These are phyloP conservation scores for Aspergillus carbonarius DNA, from an alignment of 2,329 filamentous ascomycete genomes.

Conservation along the genomic window DNA sequence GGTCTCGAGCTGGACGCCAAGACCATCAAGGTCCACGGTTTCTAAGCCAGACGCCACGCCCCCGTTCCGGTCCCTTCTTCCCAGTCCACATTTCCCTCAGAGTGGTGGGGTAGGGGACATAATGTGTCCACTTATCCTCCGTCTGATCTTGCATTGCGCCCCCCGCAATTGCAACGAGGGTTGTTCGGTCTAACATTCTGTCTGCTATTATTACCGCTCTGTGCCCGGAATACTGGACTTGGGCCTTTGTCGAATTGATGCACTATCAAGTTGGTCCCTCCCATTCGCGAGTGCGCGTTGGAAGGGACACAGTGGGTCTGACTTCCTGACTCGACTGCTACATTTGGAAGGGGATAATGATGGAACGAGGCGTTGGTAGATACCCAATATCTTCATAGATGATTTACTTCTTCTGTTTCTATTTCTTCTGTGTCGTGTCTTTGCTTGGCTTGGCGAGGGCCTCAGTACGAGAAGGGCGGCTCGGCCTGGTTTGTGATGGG, in stretches of 20 bases:
- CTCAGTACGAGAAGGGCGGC: neutral
- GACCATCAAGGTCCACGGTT: conserved; percentile 78
- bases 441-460: conserved; percentile 11
- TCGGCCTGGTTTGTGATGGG: conserved; percentile 2
- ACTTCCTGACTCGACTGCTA: conserved; percentile 26
- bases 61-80: conserved; percentile 45
- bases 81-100: conserved; percentile 38
- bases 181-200: conserved; percentile 18
- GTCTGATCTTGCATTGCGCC: conserved; percentile 22
- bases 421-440: conserved; percentile 16
- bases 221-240: conserved; percentile 32
- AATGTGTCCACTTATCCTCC: conserved; percentile 27
- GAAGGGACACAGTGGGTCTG: conserved; percentile 23
- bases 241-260: conserved; percentile 33
- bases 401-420: conserved; percentile 24
- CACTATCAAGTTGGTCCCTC: conserved; percentile 25
- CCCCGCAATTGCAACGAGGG: conserved; percentile 21
- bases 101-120: conserved; percentile 40
- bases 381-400: conserved; percentile 42
- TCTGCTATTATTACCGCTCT: conserved; percentile 26
- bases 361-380: conserved; percentile 46
- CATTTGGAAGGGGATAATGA: conserved; percentile 37
- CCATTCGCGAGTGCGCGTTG: conserved; percentile 21
- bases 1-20: conserved; percentile 91
- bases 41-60: conserved; percentile 47